Base-by-base conservation (phyloP, 2,329 filamentous ascomycete species). In the Fonsecaea multimorphosa region DNA sequence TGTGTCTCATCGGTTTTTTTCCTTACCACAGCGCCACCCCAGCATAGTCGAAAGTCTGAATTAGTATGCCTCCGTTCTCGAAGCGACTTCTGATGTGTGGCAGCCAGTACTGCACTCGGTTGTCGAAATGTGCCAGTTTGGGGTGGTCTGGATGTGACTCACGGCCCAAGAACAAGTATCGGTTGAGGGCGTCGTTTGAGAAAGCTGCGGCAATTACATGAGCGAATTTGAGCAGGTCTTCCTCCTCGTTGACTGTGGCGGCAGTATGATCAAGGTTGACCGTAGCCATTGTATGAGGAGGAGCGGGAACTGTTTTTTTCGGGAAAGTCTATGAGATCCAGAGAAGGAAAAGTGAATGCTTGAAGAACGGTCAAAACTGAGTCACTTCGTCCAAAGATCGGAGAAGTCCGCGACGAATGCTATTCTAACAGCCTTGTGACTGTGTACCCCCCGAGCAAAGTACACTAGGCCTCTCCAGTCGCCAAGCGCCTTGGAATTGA, bases 11-110 rank as follows among this genome's bases (percentile, higher is more conserved):
- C 8, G 24, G 22, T 16, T 6, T 52, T n/a, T 11, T 44, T 22
- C 51, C 56, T 61, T 51, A 68, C 66, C 66, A 68, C 11, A 68
- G n/a, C 8, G 66, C 66, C 22, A 68, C 66, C 5, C 51, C 66
- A 3, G 66, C 66, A 34, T 44, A 68, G 36, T 68, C 60, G 14
- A 36, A 60, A 5, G 55, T 64, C 12, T 68, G 66, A 1, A 66
- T 27, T 27, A 68, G 38, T n/a, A 64, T 38, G 8, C 38, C 63
- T 51, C 63, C 66, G 8, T 24, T 51, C 29, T 68, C 60, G 16
- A 61, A 57, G 5, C 66, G 66, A n/a, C 19, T 36, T 16, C 27
- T 44, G 3, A 66, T 61, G 7, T 34, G 32, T 3, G 60, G 36
- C 11, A 64, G 27, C 66, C 66, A 68, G 38, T 63, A 58, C 40